Evolutionary conservation across 2,329 filamentous ascomycete genomes (phyloP).

Genomic region (Beauveria sp.): DNA sequence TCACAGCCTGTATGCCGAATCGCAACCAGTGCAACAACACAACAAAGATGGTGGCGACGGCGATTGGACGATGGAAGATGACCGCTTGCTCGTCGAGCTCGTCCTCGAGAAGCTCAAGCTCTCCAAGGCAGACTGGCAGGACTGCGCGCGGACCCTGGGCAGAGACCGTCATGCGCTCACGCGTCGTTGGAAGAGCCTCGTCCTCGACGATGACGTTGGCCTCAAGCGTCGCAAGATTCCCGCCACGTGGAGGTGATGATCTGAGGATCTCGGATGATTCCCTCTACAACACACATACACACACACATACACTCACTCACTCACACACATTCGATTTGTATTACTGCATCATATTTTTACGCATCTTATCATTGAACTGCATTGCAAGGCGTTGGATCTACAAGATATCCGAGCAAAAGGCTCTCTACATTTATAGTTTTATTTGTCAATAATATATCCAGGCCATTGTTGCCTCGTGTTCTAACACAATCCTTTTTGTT

Average conservation of each 20-base stretch:
- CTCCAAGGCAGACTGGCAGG: constrained; percentile 58
- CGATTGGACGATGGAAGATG: constrained; percentile 55
- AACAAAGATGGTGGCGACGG: constrained; percentile 24
- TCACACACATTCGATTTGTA: not conserved
- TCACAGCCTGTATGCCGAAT: constrained; percentile 36
- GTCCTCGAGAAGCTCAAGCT: constrained; percentile 60
- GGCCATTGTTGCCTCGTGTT: no score
- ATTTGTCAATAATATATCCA: no score
- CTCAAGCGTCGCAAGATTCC: constrained; percentile 48
- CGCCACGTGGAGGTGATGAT: constrained; percentile 39
- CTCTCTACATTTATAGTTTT: not conserved
- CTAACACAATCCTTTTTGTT: no score
- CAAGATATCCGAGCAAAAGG: constrained; percentile 6
- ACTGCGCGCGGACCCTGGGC: constrained; percentile 56
- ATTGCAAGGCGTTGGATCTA: constrained; percentile 1
- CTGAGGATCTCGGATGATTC: not conserved
- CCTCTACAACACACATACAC: no score
- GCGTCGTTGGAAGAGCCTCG: constrained; percentile 55
- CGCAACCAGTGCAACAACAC: constrained; percentile 14
- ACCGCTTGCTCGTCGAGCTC: constrained; percentile 58
- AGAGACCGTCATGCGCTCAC: constrained; percentile 51
- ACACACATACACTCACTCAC: not conserved
- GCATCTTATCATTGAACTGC: not conserved
- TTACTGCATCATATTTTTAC: not conserved
- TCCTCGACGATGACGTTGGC: constrained; percentile 51